A percentile compares a stretch with the other conserved stretches of the same genome.
Evolutionary conservation across 176 grass and related monocot species (phyloP).

Genomic region (Phragmites australis): DNA sequence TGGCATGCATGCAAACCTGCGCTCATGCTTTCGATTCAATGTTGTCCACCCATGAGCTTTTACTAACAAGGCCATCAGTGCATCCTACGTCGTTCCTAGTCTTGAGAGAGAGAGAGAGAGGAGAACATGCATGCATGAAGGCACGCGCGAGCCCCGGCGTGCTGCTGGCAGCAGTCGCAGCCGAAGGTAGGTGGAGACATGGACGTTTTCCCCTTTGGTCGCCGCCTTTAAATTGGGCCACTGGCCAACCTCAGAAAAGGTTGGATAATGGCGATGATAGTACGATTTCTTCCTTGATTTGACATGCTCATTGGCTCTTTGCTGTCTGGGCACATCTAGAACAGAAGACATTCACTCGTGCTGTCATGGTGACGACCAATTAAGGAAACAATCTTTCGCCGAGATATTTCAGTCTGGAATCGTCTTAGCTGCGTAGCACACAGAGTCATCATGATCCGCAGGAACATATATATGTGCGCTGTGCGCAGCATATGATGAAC

Average conservation of each 20-base stretch:
- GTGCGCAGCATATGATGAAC: neutral
- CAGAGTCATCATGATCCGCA: neutral
- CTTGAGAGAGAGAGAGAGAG: neutral
- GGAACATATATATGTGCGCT: neutral
- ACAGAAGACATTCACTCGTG: neutral
- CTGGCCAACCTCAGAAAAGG: neutral
- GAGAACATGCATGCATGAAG: neutral
- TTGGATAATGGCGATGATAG: neutral
- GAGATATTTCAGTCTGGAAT: neutral
- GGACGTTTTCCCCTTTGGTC: neutral
- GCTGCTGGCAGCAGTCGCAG: neutral
- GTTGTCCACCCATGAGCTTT: neutral
- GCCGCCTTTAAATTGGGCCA: neutral
- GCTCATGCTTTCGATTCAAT: too few relatives aligned
- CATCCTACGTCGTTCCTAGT: neutral
- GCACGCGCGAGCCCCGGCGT: neutral
- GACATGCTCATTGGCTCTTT: neutral
- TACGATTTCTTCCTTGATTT: neutral
- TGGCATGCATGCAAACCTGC: conserved; percentile 37
- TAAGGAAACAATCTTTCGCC: neutral
- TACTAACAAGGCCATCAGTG: neutral
- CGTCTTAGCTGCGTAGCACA: neutral
- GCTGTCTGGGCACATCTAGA: neutral
- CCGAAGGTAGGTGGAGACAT: conserved; percentile 25
- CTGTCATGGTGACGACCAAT: neutral